Conservation (phyloP, 2,329 filamentous ascomycete species). For the Sphaceloma murrayae region DNA sequence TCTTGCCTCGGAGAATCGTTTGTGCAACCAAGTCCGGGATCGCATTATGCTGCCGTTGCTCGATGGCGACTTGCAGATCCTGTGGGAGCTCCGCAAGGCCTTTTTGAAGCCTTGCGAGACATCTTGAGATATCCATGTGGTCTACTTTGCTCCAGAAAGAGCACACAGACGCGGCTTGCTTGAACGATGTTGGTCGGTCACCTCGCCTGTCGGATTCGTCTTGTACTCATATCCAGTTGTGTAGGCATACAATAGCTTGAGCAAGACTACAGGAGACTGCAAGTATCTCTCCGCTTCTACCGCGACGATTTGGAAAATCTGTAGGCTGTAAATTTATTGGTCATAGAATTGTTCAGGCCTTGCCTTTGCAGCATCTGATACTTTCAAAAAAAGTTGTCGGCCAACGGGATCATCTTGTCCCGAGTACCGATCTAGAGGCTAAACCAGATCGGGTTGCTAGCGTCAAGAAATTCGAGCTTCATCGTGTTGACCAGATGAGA, state of each 20-base stretch:
- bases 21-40: constrained; percentile 63
- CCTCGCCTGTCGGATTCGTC: no score
- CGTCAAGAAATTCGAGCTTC: constrained; percentile 13
- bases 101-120: constrained; percentile 15
- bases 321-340: not conserved
- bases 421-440: no score
- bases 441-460: no score
- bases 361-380: no score
- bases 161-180: no score
- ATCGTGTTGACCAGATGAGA: not conserved
- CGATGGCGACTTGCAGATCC: constrained; percentile 60
- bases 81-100: constrained; percentile 52
- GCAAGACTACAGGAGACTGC: no score
- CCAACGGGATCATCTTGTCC: no score
- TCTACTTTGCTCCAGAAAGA: not conserved
- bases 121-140: constrained; percentile 19
- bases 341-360: no score
- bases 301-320: not conserved
- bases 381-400: constrained; percentile 11
- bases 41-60: constrained; percentile 51
- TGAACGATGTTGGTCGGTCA: no score
- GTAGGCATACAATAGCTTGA: no score
- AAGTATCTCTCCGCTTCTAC: constrained; percentile 25
- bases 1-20: constrained; percentile 57
- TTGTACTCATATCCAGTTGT: no score